These are phyloP conservation scores for Sarocladium brachiariae DNA, from an alignment of 2,329 filamentous ascomycete species.

Conservation along the genomic window DNA sequence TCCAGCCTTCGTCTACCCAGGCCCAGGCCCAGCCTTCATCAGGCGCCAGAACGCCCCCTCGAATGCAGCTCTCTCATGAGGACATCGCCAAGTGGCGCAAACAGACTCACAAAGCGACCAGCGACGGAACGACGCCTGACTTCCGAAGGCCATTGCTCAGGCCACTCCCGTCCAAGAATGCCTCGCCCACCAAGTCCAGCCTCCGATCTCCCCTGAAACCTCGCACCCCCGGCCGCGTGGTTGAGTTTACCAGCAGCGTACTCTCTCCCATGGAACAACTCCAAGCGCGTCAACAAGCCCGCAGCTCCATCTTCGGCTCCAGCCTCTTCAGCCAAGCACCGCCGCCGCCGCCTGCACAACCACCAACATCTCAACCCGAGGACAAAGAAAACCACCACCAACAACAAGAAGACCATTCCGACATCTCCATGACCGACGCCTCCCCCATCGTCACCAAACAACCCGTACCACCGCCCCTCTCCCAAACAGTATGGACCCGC, in stretches of 20 bases:
- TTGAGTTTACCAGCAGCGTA: slow-evolving; percentile 49
- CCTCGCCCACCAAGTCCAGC: slow-evolving; percentile 50
- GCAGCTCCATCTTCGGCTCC: slow-evolving; percentile 17
- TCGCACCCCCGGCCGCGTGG: slow-evolving; percentile 50
- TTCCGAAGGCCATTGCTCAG: slow-evolving; percentile 27
- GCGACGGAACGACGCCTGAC: slow-evolving; percentile 29
- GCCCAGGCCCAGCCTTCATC: slow-evolving; percentile 16
- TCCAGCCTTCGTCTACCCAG: slow-evolving; percentile 26
- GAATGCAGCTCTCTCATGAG: slow-evolving; percentile 34
- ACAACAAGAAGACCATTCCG: slow-evolving; percentile 14
- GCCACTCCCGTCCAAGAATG: slow-evolving; percentile 42
- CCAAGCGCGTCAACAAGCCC: slow-evolving; percentile 21
- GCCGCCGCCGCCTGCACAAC: not conserved
- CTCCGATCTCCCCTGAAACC: slow-evolving; percentile 51
- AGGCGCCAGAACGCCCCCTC: slow-evolving; percentile 25
- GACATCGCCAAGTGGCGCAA: slow-evolving; percentile 37
- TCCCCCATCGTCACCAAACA: slow-evolving; percentile 15
- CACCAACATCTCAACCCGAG: not conserved
- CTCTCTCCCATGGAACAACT: slow-evolving; percentile 39
- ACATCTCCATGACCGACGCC: slow-evolving; percentile 22
- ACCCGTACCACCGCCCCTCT: slow-evolving; percentile 15
- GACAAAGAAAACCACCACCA: slow-evolving; percentile 25
- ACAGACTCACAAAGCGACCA: slow-evolving; percentile 27
- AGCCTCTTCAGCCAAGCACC: slow-evolving; percentile 8
- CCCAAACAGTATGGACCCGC: slow-evolving; percentile 39